These are phyloP conservation scores for Penicillium verrucosum DNA, from an alignment of 2,329 filamentous ascomycete genomes.

Conservation along the genomic window DNA sequence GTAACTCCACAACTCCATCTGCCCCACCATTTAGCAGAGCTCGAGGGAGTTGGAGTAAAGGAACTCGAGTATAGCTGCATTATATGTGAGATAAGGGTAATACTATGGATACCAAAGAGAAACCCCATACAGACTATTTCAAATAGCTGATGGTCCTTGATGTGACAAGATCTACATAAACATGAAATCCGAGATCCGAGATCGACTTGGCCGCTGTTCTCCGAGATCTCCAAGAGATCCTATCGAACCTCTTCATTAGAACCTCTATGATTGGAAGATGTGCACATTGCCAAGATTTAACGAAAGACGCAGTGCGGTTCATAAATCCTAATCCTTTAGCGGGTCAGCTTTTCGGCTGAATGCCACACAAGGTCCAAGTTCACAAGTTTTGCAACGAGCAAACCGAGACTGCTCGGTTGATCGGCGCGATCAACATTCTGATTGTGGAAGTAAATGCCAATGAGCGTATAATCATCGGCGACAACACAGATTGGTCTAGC, in stretches of 20 bases:
- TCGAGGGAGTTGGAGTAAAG: too few species aligned
- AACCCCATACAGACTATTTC: background rate
- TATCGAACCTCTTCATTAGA: background rate
- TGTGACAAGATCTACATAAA: background rate
- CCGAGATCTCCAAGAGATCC: background rate
- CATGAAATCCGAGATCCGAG: background rate
- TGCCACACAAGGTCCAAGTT: too few species aligned
- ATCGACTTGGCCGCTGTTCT: conserved; percentile 3
- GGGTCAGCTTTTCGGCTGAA: background rate
- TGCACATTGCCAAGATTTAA: background rate
- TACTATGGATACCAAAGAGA: too few species aligned
- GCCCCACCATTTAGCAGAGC: background rate
- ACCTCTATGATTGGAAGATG: background rate
- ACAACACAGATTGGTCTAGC: conserved; percentile 47
- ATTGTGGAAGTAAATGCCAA: conserved; percentile 12
- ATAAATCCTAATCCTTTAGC: background rate
- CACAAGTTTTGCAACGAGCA: conserved; percentile 34
- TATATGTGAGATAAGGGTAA: background rate
- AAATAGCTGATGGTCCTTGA: background rate
- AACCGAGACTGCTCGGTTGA: conserved; percentile 32
- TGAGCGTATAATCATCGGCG: conserved; percentile 31
- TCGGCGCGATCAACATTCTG: conserved; percentile 35
- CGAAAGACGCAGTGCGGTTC: background rate
- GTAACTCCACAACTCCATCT: background rate
- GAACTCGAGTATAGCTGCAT: background rate